A percentile compares a stretch with the other conserved stretches of the same genome.
phyloP scores from a whole-genome alignment of 768 basidiomycete species.

The Pleurotus tuoliensis region DNA sequence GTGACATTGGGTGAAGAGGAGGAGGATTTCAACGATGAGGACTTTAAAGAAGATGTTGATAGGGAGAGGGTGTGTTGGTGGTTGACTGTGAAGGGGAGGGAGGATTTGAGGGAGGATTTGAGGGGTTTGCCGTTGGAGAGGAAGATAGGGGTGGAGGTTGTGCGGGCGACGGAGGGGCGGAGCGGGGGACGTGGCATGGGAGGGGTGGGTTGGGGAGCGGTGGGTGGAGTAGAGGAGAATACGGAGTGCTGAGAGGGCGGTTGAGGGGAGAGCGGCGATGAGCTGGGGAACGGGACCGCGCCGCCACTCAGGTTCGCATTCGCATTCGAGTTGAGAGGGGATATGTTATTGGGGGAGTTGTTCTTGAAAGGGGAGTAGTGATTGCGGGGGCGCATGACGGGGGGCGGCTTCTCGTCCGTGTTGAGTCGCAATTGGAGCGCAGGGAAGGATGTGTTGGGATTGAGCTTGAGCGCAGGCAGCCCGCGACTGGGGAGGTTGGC shows the following conservation, averaged over 20 bases:
- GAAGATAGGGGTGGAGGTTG: conserved; percentile 39
- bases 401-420: conserved; percentile 22
- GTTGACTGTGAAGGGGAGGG: conserved; percentile 9
- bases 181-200: conserved; percentile 11
- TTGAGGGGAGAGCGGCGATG: conserved; percentile 20
- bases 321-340: neutral
- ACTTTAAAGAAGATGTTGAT: conserved; percentile 9
- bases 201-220: conserved; percentile 17
- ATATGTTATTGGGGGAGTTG: conserved; percentile 6
- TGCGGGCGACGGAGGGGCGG: conserved; percentile 27
- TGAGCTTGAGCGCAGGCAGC: conserved; percentile 10
- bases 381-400: conserved; percentile 18
- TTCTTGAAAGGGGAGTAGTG: conserved; percentile 4
- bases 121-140: conserved; percentile 81
- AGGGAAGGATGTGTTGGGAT: conserved; percentile 18
- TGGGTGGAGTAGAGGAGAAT: conserved; percentile 14
- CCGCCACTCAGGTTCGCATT: neutral
- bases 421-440: conserved; percentile 14
- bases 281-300: conserved; percentile 38
- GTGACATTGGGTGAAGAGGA: conserved; percentile 44
- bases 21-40: conserved; percentile 70
- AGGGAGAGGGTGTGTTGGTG: no score
- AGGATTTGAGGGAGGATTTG: conserved; percentile 77
- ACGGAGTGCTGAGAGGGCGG: conserved; percentile 13
- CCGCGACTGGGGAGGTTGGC: no score